Conservation (phyloP, 2,329 filamentous ascomycete species). For the Stemphylium vesicarium region DNA sequence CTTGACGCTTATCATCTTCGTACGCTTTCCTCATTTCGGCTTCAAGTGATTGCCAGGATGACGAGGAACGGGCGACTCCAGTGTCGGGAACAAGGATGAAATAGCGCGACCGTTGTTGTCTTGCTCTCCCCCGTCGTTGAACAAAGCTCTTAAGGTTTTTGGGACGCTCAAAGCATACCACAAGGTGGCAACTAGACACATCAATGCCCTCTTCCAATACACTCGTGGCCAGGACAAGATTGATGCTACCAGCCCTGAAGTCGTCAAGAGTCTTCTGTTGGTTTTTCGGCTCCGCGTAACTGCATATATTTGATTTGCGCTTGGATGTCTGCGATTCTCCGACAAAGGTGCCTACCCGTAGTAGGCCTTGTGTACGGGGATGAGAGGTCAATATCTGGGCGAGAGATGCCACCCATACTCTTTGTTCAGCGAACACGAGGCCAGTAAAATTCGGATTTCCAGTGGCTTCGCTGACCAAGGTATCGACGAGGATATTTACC, state of each 20-base stretch:
- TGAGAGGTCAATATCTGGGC: slow-evolving; percentile 46
- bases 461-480: slow-evolving; percentile 44
- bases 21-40: slow-evolving; percentile 74
- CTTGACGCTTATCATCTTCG: slow-evolving; percentile 65
- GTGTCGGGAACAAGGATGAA: slow-evolving; percentile 56
- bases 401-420: slow-evolving; percentile 53
- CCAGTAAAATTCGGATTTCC: slow-evolving; percentile 44
- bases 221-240: slow-evolving; percentile 64
- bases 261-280: slow-evolving; percentile 61
- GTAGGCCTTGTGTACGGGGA: slow-evolving; percentile 38
- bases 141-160: slow-evolving; percentile 69
- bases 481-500: slow-evolving; percentile 44
- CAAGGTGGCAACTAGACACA: slow-evolving; percentile 67
- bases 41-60: slow-evolving; percentile 72
- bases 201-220: slow-evolving; percentile 69
- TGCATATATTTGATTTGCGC: slow-evolving; percentile 56
- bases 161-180: slow-evolving; percentile 69
- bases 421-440: slow-evolving; percentile 56
- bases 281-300: slow-evolving; percentile 55
- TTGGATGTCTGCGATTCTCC: slow-evolving; percentile 55
- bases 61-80: slow-evolving; percentile 38
- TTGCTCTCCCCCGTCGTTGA: slow-evolving; percentile 68
- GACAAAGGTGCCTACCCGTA: slow-evolving; percentile 59
- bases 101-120: slow-evolving; percentile 63
- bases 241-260: slow-evolving; percentile 60